Evolutionary conservation across 805 yeast species (phyloP), one percentile per base, ranked within the genome.

Genomic region (Myxozyma monticola): DNA sequence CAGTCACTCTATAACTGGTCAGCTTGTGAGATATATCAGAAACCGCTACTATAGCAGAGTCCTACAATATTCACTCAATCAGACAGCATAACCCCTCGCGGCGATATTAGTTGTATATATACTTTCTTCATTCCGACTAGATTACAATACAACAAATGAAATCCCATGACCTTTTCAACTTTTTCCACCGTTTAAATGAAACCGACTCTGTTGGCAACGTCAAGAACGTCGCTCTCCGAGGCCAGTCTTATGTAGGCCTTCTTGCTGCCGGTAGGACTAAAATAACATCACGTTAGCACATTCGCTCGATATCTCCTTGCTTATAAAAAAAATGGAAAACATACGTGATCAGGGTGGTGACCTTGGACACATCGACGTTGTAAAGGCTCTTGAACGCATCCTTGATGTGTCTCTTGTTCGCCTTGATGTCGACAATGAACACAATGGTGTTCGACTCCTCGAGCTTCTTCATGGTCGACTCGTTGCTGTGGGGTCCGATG

Each of bases 191-290:
- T 45, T 49, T 39, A 53, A 39, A 53, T 53, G 49, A 53, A 53
- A 80, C 99, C 99, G 74, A 91, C 93, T 81, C 93, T 88, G 96
- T 90, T 90, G 75, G 99, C 99, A 76, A 93, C 89, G 76, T 93
- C 99, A 75, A 93, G 86, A 76, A 98, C 98, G 80, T 93, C 99
- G 83, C 84, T 86, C 78, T 93, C 99, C 75, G 96, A 91, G 72
- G 98, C 88, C 76, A 93, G 86, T 82, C 95, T 88, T 74, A 93
- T 91, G 84, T 85, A 93, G 74, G 99, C 99, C 85, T 93, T 93
- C 88, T 93, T 93, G 81, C 97, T 86, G 77, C 99, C 99, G 78
- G 93, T 90, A 75, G 99, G 97, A 81, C 96, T 88, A n/a, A 2
- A 29, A 43, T 24, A 30, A n/a, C 12, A 18, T n/a, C 25, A 9